Conservation (phyloP, 129 eudicot species). For the Glebionis coronaria region DNA sequence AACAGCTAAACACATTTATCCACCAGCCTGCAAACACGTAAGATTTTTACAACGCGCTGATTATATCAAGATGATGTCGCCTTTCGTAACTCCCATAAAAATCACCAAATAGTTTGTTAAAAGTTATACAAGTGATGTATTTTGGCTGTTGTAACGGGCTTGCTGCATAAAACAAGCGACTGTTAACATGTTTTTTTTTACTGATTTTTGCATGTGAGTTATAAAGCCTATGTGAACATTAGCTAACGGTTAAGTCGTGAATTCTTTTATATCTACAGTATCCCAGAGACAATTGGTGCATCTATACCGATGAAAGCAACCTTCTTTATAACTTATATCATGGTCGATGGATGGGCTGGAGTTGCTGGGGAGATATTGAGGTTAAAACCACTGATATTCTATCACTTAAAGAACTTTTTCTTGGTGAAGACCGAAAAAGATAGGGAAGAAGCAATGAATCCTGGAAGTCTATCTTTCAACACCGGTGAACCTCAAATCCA, state of each 20-base stretch:
- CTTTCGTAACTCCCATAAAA: too few relatives aligned
- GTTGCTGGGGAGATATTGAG: slow-evolving; percentile 78
- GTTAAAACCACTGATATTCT: slow-evolving; percentile 64
- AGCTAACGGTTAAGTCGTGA: slow-evolving; percentile 2
- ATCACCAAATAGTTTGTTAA: too few relatives aligned
- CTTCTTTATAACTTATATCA: slow-evolving; percentile 60
- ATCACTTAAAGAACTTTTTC: slow-evolving; percentile 66
- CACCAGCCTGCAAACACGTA: slow-evolving; percentile 67
- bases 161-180: neutral
- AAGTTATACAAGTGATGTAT: too few relatives aligned
- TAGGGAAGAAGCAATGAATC: slow-evolving; percentile 81
- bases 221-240: neutral
- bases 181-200: too few relatives aligned
- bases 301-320: slow-evolving; percentile 89
- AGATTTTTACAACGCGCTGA: slow-evolving; percentile 13
- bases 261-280: slow-evolving; percentile 34
- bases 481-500: slow-evolving; percentile 91
- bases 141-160: too few relatives aligned
- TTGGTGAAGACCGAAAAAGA: slow-evolving; percentile 81
- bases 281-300: slow-evolving; percentile 65
- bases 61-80: too few relatives aligned
- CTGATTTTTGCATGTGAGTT: too few relatives aligned
- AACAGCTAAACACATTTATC: slow-evolving; percentile 61
- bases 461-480: slow-evolving; percentile 74
- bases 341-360: slow-evolving; percentile 99